A percentile compares a stretch with the other conserved stretches of the same genome.
These are phyloP conservation scores for Pharnaceum exiguum DNA, from an alignment of 148 eudicot genomes.

Conservation along the genomic window DNA sequence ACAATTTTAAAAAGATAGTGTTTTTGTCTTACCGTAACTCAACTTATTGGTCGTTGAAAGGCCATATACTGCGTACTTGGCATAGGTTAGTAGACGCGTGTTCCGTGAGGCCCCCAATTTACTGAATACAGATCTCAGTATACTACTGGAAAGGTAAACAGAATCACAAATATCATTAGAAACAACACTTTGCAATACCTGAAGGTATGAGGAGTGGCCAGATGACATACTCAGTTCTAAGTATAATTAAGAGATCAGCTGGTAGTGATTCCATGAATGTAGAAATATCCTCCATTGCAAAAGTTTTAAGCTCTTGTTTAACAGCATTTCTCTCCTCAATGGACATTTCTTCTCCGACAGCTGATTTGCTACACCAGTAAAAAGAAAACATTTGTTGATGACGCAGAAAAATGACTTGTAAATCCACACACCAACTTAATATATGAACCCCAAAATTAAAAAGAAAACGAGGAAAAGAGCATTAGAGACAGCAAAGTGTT, in stretches of 20 bases:
- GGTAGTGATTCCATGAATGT: slow-evolving; percentile 90
- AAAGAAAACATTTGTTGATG: too few relatives aligned
- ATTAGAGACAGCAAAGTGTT: too few relatives aligned
- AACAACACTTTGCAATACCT: not conserved
- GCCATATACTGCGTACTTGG: slow-evolving; percentile 63
- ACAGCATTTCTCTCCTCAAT: slow-evolving; percentile 60
- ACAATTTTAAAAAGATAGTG: too few relatives aligned
- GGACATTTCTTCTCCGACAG: slow-evolving; percentile 65
- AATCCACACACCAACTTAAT: too few relatives aligned
- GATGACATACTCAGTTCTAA: slow-evolving; percentile 70
- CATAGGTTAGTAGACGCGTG: slow-evolving; percentile 62
- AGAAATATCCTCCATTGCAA: slow-evolving; percentile 69
- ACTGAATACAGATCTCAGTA: slow-evolving; percentile 59
- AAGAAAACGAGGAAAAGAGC: too few relatives aligned
- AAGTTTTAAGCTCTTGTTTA: slow-evolving; percentile 57
- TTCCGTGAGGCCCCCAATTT: slow-evolving; percentile 65
- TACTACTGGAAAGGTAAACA: slow-evolving; percentile 47
- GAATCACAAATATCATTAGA: not conserved
- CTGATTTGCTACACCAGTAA: slow-evolving; percentile 49
- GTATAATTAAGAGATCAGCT: slow-evolving; percentile 55
- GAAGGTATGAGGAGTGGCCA: not conserved
- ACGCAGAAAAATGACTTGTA: too few relatives aligned
- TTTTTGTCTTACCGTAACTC: slow-evolving; percentile 44
- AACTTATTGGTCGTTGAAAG: slow-evolving; percentile 36
- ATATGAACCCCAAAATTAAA: too few relatives aligned